These are phyloP conservation scores for Trametes sanguinea DNA, from an alignment of 768 basidiomycete species.

Conservation along the genomic window DNA sequence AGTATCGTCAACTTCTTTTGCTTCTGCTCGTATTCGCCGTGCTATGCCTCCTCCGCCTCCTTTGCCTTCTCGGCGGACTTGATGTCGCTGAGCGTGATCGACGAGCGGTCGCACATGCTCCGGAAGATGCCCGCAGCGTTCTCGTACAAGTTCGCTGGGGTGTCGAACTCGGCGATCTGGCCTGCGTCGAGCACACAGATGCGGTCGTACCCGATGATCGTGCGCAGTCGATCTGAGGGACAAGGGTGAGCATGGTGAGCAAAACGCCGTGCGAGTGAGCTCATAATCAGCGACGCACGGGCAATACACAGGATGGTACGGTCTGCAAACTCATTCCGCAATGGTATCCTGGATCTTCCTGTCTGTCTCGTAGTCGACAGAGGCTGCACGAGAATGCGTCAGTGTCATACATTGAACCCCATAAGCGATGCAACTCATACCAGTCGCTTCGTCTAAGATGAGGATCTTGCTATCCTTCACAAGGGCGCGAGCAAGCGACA, in stretches of 20 bases:
- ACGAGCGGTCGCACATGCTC: constrained; percentile 85
- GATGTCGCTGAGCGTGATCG: constrained; percentile 74
- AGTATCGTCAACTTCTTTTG: no score
- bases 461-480: constrained; percentile 85
- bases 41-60: constrained; percentile 10
- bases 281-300: constrained; percentile 48
- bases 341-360: constrained; percentile 91
- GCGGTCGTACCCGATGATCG: constrained; percentile 86
- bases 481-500: constrained; percentile 85
- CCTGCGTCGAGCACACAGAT: constrained; percentile 89
- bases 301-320: constrained; percentile 88
- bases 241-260: background rate
- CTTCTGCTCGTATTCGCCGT: no score
- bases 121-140: constrained; percentile 68
- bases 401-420: background rate
- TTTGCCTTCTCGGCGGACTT: constrained; percentile 36
- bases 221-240: constrained; percentile 70
- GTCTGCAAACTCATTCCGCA: constrained; percentile 73
- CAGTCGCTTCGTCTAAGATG: constrained; percentile 89
- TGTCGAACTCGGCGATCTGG: constrained; percentile 82
- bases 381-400: constrained; percentile 45
- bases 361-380: constrained; percentile 89
- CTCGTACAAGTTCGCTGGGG: constrained; percentile 65
- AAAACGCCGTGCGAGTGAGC: background rate
- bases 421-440: constrained; percentile 30